Conservation (phyloP, 2,329 filamentous ascomycete species). For the Lachnellula occidentalis region DNA sequence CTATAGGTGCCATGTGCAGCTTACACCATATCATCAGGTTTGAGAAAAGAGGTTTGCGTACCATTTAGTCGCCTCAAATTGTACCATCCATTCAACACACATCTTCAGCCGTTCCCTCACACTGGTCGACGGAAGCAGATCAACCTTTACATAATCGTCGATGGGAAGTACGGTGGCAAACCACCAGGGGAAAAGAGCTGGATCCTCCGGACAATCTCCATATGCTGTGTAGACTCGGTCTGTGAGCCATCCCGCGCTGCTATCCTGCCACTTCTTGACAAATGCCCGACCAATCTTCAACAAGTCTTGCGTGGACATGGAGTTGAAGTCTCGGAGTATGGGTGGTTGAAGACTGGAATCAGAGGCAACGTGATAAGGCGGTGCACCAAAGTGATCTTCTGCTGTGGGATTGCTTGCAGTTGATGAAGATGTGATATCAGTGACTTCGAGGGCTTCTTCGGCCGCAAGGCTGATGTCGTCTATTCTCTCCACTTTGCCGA, state of each 20-base stretch:
- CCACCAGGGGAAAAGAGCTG: constrained; percentile 82
- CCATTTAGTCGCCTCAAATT: constrained; percentile 32
- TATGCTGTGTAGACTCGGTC: constrained; percentile 67
- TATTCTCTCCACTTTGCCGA: constrained; percentile 70
- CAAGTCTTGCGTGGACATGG: constrained; percentile 60
- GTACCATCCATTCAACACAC: constrained; percentile 70
- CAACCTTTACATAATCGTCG: constrained; percentile 72
- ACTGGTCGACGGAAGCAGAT: constrained; percentile 64
- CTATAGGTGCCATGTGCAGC: background rate
- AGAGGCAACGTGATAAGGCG: constrained; percentile 12
- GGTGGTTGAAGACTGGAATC: background rate
- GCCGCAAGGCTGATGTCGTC: constrained; percentile 78
- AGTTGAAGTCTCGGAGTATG: constrained; percentile 29
- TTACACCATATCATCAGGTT: background rate
- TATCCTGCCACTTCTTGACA: constrained; percentile 60
- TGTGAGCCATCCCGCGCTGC: constrained; percentile 70
- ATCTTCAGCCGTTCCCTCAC: constrained; percentile 80
- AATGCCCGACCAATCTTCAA: constrained; percentile 63
- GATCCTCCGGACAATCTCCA: constrained; percentile 68
- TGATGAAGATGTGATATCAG: constrained; percentile 44
- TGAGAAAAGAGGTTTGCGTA: constrained; percentile 13
- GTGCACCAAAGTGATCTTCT: constrained; percentile 16
- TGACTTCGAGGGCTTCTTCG: constrained; percentile 70
- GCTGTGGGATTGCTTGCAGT: constrained; percentile 12
- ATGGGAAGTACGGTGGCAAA: constrained; percentile 78